Base-by-base conservation (phyloP, 257 asterid species). In the Gentiana macrophylla region DNA sequence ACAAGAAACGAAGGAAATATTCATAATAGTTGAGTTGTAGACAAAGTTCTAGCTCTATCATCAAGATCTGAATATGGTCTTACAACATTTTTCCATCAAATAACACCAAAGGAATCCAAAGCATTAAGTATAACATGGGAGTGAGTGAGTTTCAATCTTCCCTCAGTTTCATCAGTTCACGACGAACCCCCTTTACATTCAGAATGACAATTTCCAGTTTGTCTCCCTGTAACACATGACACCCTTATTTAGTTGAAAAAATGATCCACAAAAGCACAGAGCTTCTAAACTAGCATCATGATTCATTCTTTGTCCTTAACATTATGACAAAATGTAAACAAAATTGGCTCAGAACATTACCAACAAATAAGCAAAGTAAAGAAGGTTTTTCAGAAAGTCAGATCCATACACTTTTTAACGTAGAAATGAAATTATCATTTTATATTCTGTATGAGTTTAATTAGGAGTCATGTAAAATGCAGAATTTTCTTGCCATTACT, bases 151-250 rank as follows among this genome's bases (percentile, higher is more conserved):
- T 41, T 72, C 62, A 78, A 60, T 75, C 74, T 64, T 67, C 75
- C 67, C 78, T 72, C 32, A 69, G 83, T 37, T 73, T 77, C 77
- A 77, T 64, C 62, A 50, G 67, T 51, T 77, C 79, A 5, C 70
- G 70, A 46, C 62, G 76, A 24, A 66, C 50, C 10, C 81, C 76
- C 12, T 50, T 36, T 8, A 78, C 68, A 63, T 69, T 72, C 55
- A 76, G 34, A 50, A 72, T 44, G 8, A 76, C 74, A 56, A 76
- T 73, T 62, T 77, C 77, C 72, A 73, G 65, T 50, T 53, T 70
- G 74, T 75, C 77, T 41, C 77, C 74, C 74, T 67, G 64, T 43
- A 37, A 49, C 32, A 64, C 53, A 67, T 3, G 37, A n/a, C 50
- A 35, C 24, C 5, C 4, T 49, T 10, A 24, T 24, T 24, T 24